Conservation (phyloP, 2,329 filamentous ascomycete species). For the Stachybotrys echinatus region DNA sequence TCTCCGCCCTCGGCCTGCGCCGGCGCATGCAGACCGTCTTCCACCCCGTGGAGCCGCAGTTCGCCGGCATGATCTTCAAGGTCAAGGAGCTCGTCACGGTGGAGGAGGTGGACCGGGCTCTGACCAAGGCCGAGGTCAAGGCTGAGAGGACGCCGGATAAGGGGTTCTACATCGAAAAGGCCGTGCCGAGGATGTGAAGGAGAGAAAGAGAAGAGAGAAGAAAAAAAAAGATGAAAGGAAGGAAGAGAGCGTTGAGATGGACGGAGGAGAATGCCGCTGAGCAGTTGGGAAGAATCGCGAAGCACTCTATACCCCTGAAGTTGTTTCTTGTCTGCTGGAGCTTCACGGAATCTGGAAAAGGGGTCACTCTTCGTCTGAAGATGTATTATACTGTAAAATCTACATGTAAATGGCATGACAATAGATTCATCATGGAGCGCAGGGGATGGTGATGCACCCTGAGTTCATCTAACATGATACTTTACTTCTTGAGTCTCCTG, state of each 20-base stretch:
- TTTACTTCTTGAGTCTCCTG: too few relatives aligned
- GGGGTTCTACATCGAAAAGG: slow-evolving; percentile 75
- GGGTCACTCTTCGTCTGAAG: background rate
- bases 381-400: background rate
- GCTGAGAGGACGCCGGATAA: slow-evolving; percentile 66
- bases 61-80: slow-evolving; percentile 86
- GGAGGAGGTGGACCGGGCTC: slow-evolving; percentile 62
- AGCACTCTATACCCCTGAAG: background rate
- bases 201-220: background rate
- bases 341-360: background rate
- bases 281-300: background rate
- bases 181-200: slow-evolving; percentile 19
- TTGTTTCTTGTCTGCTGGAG: background rate
- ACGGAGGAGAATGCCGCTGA: slow-evolving; percentile 1
- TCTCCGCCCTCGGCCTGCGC: slow-evolving; percentile 78
- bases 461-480: too few relatives aligned
- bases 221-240: background rate
- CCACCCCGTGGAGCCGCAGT: slow-evolving; percentile 73
- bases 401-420: too few relatives aligned
- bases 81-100: slow-evolving; percentile 90
- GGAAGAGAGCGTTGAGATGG: slow-evolving; percentile 2
- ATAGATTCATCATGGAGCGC: too few relatives aligned
- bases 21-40: slow-evolving; percentile 85
- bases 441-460: too few relatives aligned
- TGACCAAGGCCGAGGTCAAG: slow-evolving; percentile 65